Base-by-base conservation (phyloP, 2,329 filamentous ascomycete species). In the Aureobasidium pullulans region DNA sequence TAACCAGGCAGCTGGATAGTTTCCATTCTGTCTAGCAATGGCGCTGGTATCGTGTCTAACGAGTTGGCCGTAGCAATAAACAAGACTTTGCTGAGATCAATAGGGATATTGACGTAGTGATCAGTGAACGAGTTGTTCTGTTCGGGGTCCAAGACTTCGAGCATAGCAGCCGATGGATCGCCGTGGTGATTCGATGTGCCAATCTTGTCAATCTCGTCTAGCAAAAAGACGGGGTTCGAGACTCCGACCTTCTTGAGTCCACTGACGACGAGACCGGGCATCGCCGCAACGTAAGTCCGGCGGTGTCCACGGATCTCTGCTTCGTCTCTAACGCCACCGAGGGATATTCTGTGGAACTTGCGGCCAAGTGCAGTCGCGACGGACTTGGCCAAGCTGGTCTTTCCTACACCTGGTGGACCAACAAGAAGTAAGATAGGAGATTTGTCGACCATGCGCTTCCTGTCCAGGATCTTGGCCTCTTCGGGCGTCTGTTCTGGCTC, bases 141-240 rank as follows among this genome's bases (percentile, higher is more conserved):
- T 73, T 99, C 94, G 0, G 94, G 94, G 69, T 99, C 94, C 47
- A 99, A 80, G 10, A 99, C 94, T 73, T 99, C 94, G 13, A 99
- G 84, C 93, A 99, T 96, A 8, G 94, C 94, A 23, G 94, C 94
- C 19, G 90, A 95, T 3, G 94, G 94, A 69, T 99, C 94, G 42
- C 94, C 94, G 66, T 99, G 92, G 72, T 94, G 88, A 71, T 93
- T 97, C 37, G 90, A 86, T 61, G 86, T 85, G 63, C 92, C 91
- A 62, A 99, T 83, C 79, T 99, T 99, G 79, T 99, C 94, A 66
- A 99, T 96, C 76, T 99, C 94, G 69, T 99, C 94, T 11, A 99
- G 84, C 47, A 99, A 77, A 75, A 99, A 89, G 60, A 99, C 93
- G 0, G 94, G 94, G 70, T 99, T 99, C 2, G 90, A 85, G 19